These are phyloP conservation scores for Coprinopsis sp. DNA, from an alignment of 768 basidiomycete species.

Conservation along the genomic window DNA sequence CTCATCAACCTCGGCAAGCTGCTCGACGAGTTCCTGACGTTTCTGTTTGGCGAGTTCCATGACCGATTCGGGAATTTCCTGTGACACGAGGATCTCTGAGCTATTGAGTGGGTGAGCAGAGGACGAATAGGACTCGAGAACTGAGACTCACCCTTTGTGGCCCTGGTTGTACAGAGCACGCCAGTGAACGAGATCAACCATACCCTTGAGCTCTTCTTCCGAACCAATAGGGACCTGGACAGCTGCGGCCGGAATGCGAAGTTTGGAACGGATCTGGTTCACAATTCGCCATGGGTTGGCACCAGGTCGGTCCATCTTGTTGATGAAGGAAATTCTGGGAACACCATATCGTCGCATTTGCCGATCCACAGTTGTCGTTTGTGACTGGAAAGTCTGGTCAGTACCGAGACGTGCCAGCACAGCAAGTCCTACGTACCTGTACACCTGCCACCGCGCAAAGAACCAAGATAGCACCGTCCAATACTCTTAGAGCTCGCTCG, in stretches of 20 bases:
- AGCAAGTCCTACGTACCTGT: constrained; percentile 46
- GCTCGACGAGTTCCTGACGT: constrained; percentile 87
- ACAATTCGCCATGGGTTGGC: constrained; percentile 97
- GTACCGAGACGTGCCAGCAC: not conserved
- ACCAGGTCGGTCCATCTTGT: constrained; percentile 98
- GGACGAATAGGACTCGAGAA: not conserved
- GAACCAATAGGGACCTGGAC: constrained; percentile 93
- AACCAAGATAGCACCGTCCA: constrained; percentile 95
- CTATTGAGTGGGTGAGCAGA: constrained; percentile 38
- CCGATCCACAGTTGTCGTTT: constrained; percentile 98
- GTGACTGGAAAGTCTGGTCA: constrained; percentile 54
- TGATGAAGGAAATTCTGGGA: constrained; percentile 93
- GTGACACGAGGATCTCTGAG: constrained; percentile 69
- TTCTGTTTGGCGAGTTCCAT: constrained; percentile 75
- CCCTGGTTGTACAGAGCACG: constrained; percentile 94
- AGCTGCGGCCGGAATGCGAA: constrained; percentile 89
- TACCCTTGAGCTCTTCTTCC: constrained; percentile 83
- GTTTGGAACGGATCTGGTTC: constrained; percentile 84
- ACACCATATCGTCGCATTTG: constrained; percentile 98
- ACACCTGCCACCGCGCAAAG: constrained; percentile 97
- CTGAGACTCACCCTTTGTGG: constrained; percentile 74
- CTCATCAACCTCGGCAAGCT: constrained; percentile 95
- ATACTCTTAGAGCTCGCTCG: constrained; percentile 90
- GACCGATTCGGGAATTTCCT: constrained; percentile 82
- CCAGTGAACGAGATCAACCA: constrained; percentile 93